phyloP scores from a whole-genome alignment of 768 basidiomycete genomes.

The Trametes maxima region DNA sequence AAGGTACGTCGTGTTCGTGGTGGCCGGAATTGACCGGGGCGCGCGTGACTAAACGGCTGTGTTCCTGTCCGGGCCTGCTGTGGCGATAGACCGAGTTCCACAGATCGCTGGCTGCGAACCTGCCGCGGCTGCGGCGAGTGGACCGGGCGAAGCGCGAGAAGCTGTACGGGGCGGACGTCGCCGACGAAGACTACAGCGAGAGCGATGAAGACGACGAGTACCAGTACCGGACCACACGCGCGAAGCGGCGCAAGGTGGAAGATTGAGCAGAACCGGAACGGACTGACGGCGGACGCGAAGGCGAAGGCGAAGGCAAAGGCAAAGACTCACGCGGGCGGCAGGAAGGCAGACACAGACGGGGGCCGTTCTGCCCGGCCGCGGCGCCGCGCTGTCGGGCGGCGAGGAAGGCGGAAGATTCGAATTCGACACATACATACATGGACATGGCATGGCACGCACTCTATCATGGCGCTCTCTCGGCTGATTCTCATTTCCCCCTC shows the following conservation, averaged over 20 bases:
- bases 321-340: neutral
- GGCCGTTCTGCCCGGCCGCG: too few species aligned
- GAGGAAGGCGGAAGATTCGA: neutral
- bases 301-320: neutral
- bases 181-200: slow-evolving; percentile 46
- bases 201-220: slow-evolving; percentile 60
- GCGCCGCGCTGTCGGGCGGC: neutral
- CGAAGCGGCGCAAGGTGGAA: slow-evolving; percentile 29
- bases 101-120: slow-evolving; percentile 57
- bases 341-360: too few species aligned
- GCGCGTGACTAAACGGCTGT: neutral
- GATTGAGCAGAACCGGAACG: neutral
- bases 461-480: neutral
- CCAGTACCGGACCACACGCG: slow-evolving; percentile 36
- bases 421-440: neutral
- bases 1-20: slow-evolving; percentile 49
- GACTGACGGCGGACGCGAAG: neutral
- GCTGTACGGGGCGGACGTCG: slow-evolving; percentile 42
- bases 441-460: slow-evolving; percentile 4
- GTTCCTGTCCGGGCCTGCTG: too few species aligned
- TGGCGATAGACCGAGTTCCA: slow-evolving; percentile 64
- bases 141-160: slow-evolving; percentile 54
- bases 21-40: neutral
- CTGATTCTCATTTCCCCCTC: neutral
- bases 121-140: slow-evolving; percentile 62